Base-by-base conservation (phyloP, 2,329 filamentous ascomycete species). In the Aureobasidium sp. region DNA sequence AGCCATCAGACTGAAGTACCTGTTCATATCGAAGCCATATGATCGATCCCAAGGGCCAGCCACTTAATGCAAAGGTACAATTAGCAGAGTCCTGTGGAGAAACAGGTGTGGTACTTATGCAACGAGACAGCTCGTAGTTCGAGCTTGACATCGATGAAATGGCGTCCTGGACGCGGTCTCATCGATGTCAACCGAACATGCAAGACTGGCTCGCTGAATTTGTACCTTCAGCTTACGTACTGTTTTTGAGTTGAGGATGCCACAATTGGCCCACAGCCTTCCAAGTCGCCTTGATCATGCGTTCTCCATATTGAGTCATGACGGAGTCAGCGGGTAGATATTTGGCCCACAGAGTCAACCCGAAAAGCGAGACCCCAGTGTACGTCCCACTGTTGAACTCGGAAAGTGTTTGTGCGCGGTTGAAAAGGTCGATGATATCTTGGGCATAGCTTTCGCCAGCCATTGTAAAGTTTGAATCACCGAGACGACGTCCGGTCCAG, bases 331-430 rank as follows among this genome's bases (percentile, higher is more conserved):
- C 67, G 0, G 81, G 78, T 16, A 85, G 72, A 66, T 87, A 87
- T 64, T 85, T 85, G 13, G 78, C 78, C 79, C 82, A 85, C 0
- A 86, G 70, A 1, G 81, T 79, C 6, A 87, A 72, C 0, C 81
- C 84, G 51, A 78, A 84, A 3, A 87, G 73, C 0, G 82, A 84
- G 0, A 87, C 81, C 0, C 85, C 85, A 0, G 82, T 81, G 66
- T 87, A 87, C 0, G 85, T 87, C 5, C 81, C 81, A 0, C 79
- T 81, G 66, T 85, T 85, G 70, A 85, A 86, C 65, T 86, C 84
- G 2, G 82, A 84, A 0, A 87, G 75, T 0, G 84, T 86, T 63
- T 81, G 73, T 59, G 79, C 76, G 5, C 76, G 74, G 63, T 80
- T 75, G 65, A 86, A 87, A 0, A 87, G 75, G 34, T 81, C 75